These are phyloP conservation scores for Pulveroboletus sp. DNA, from an alignment of 768 basidiomycete species.

Conservation along the genomic window DNA sequence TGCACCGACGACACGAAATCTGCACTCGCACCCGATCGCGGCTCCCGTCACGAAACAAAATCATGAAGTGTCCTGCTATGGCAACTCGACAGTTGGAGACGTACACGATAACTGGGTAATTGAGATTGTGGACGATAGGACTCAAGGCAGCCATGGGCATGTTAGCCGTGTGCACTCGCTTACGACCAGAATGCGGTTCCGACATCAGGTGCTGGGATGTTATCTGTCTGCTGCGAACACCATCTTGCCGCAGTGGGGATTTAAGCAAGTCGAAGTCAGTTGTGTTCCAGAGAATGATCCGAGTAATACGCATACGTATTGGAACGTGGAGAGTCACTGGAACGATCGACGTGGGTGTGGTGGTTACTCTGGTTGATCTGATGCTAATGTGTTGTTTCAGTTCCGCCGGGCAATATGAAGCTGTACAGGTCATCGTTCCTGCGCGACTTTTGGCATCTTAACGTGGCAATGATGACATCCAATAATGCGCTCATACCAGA, in stretches of 20 bases:
- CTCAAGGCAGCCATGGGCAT: slow-evolving; percentile 51
- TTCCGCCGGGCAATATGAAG: slow-evolving; percentile 78
- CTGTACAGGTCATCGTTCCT: slow-evolving; percentile 89
- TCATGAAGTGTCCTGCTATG: slow-evolving; percentile 92
- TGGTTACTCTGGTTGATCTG: no score
- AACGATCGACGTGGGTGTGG: no score
- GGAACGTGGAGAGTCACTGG: no score
- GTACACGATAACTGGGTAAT: slow-evolving; percentile 86
- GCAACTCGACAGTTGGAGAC: slow-evolving; percentile 86
- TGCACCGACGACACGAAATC: slow-evolving; percentile 75
- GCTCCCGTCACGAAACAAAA: slow-evolving; percentile 88
- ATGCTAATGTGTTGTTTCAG: no score
- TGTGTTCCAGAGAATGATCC: slow-evolving; percentile 87
- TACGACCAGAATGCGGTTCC: slow-evolving; percentile 85
- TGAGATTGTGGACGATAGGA: slow-evolving; percentile 89
- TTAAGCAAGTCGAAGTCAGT: slow-evolving; percentile 96
- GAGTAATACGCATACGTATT: slow-evolving; percentile 80
- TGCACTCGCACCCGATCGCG: slow-evolving; percentile 86
- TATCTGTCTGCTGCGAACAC: slow-evolving; percentile 88
- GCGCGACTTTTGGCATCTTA: slow-evolving; percentile 97
- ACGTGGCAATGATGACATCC: slow-evolving; percentile 99
- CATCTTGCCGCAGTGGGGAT: slow-evolving; percentile 94
- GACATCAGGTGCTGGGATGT: slow-evolving; percentile 72
- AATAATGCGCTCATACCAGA: slow-evolving; percentile 98
- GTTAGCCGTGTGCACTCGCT: slow-evolving; percentile 78